Base-by-base conservation (phyloP, 768 basidiomycete genomes). In the Hydnum rufescens region DNA sequence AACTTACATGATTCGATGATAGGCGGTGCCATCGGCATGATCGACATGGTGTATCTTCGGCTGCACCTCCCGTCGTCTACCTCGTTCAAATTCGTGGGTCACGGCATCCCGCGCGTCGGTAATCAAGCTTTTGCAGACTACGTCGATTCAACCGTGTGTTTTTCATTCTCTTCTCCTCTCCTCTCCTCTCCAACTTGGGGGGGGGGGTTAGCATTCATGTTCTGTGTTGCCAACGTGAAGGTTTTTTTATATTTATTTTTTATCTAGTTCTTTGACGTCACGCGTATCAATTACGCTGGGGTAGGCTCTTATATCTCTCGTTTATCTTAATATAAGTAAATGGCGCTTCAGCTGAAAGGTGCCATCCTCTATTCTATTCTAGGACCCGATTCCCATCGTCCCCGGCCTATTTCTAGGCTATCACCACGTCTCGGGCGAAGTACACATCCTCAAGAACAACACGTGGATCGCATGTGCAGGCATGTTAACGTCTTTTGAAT, bases 391-490 rank as follows among this genome's bases (percentile, higher is more conserved):
- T 31, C 16, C 49, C 18, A 50, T 30, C n/a, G 18, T 31, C n/a
- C 44, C 51, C 8, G 18, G 51, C 19, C n/a, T 49, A 26, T 26
- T 47, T 25, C 25, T 47, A 13, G 44, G 44, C 44, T 47, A 13
- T 28, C 13, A 13, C 26, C 44, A 47, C 44, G 13, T 25, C 13
- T 47, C 44, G n/a, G 53, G 54, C 18, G 50, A 29, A 47, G 36
- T 5, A 5, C 55, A 49, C 36, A 51, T 56, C 18, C 22, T 31
- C 4, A 31, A n/a, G n/a, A n/a, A n/a, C n/a, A n/a, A 28, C 44
- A 47, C 13, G 18, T 82, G 79, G 78, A 62, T 68, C 22, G 53
- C 64, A 4, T 82, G 80, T 56, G 70, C 76, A 3, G 74, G 76
- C 70, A 49, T 51, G 60, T 55, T 22, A n/a, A n/a, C n/a, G n/a